Base-by-base conservation (phyloP, 306 rosid species). In the Lagenaria siceraria region DNA sequence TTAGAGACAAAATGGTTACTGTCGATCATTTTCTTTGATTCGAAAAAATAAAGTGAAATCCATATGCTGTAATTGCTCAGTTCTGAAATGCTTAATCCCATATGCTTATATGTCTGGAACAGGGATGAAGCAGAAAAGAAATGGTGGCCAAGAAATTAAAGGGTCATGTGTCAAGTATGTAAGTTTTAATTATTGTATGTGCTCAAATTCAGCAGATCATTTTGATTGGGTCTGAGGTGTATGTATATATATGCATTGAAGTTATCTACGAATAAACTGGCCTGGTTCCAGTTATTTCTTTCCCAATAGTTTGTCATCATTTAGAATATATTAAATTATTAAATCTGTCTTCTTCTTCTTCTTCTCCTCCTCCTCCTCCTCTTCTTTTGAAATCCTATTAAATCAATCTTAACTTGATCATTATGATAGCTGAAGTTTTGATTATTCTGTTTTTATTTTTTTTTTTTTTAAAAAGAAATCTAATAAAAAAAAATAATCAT, bases 101-200 rank as follows among this genome's bases (percentile, higher is more conserved):
- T 42, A 42, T 42, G 48, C 19, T 7, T 59, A 21, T 40, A 40
- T 68, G 54, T 14, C 11, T 69, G 75, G 21, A 69, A 69, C 75
- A 69, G 75, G 54, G 55, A 69, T 22, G 75, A 69, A 69, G 36
- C 75, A 69, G 75, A 13, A 14, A 43, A 42, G 55, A 43, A 69
- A 69, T 66, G 29, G 31, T 5, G 43, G 31, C 73, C 1, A 66
- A 66, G 31, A 66, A 66, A 38, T 7, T 22, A 0, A 43, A 13
- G 75, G 75, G 75, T 18, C 55, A 14, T 43, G 25, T 43, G 71
- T 64, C 48, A 64, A 64, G 71, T 64, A 8, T 64, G 71, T 64
- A 64, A 64, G 22, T 64, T 35, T 15, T 33, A 19, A 33, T 33
- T 35, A 64, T 64, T 18, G 33, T 7, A 36, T 18, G 21, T 7